Evolutionary conservation across 345 rosid species (phyloP).

Genomic region (Acer yangbiense): DNA sequence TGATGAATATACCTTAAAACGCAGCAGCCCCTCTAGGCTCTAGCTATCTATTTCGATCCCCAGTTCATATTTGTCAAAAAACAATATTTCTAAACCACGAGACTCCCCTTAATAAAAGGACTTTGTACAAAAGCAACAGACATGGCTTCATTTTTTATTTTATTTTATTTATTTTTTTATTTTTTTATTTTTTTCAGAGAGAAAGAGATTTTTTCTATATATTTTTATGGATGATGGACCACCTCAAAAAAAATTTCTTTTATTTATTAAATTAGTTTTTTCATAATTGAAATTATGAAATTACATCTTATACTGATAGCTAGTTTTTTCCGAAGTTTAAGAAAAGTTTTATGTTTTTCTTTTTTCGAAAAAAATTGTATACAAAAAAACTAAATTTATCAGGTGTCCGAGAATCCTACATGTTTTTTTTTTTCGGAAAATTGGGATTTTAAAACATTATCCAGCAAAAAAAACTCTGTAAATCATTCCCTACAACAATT

Average conservation of each 20-base stretch:
- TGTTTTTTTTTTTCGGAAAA: too few relatives aligned
- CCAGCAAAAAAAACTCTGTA: too few relatives aligned
- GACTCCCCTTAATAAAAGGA: slow-evolving; percentile 4
- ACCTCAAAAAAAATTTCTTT: background rate
- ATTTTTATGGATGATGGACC: slow-evolving; percentile 15
- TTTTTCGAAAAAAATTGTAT: background rate
- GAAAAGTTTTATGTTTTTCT: too few relatives aligned
- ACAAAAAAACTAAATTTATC: too few relatives aligned
- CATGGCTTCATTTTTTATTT: slow-evolving; percentile 23
- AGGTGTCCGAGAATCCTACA: too few relatives aligned
- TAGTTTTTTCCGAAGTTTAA: too few relatives aligned
- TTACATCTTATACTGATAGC: too few relatives aligned
- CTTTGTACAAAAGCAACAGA: slow-evolving; percentile 36
- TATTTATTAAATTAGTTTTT: background rate
- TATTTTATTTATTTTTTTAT: too few relatives aligned
- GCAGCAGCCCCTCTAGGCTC: background rate
- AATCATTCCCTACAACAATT: slow-evolving; percentile 3
- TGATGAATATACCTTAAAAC: background rate
- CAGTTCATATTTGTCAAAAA: slow-evolving; percentile 8
- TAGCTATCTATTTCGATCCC: background rate
- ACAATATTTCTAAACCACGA: background rate
- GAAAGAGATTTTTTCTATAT: background rate
- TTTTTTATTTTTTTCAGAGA: background rate
- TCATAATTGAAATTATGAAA: too few relatives aligned
- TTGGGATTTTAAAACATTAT: background rate